Percentiles rank a stretch among this genome's conserved stretches.
Evolutionary conservation across 352 stramenopile species (phyloP).

Genomic region (Pythium guiyangense): DNA sequence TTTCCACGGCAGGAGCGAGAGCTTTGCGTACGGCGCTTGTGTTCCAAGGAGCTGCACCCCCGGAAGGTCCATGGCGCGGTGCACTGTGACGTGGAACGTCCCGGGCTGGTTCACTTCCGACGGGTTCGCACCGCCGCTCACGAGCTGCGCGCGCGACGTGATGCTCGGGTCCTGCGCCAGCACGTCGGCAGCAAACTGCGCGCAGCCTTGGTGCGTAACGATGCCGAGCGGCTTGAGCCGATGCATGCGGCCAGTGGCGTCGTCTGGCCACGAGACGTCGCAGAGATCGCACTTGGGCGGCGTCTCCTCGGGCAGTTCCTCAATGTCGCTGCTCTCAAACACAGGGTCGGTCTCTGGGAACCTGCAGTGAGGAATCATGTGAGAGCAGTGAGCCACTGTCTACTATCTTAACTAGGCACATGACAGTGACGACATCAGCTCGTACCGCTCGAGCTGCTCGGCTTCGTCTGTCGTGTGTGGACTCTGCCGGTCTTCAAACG

Average conservation of each 20-base stretch:
- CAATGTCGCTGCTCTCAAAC: constrained; percentile 57
- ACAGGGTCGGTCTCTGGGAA: constrained; percentile 66
- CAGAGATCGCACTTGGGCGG: constrained; percentile 67
- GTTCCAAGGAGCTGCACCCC: constrained; percentile 61
- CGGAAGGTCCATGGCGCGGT: constrained; percentile 68
- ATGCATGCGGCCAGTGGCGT: constrained; percentile 50
- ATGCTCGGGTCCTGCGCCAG: constrained; percentile 56
- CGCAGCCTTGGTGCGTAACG: constrained; percentile 66
- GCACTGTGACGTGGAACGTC: constrained; percentile 71
- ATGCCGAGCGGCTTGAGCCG: constrained; percentile 41
- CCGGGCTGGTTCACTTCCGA: constrained; percentile 60
- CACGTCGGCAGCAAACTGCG: constrained; percentile 72
- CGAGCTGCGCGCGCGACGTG: constrained; percentile 43
- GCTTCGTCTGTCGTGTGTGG: constrained; percentile 32
- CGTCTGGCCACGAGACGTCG: constrained; percentile 79
- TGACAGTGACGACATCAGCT: not conserved
- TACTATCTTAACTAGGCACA: not conserved
- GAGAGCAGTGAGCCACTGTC: not conserved
- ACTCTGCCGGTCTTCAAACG: constrained; percentile 54
- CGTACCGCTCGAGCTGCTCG: constrained; percentile 37
- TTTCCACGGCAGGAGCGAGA: constrained; percentile 81
- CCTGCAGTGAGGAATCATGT: constrained; percentile 4
- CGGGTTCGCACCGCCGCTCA: constrained; percentile 32
- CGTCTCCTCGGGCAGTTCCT: constrained; percentile 32
- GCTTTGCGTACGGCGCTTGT: constrained; percentile 62